Evolutionary conservation across 768 basidiomycete genomes (phyloP).

Genomic region (Psilocybe sp.): DNA sequence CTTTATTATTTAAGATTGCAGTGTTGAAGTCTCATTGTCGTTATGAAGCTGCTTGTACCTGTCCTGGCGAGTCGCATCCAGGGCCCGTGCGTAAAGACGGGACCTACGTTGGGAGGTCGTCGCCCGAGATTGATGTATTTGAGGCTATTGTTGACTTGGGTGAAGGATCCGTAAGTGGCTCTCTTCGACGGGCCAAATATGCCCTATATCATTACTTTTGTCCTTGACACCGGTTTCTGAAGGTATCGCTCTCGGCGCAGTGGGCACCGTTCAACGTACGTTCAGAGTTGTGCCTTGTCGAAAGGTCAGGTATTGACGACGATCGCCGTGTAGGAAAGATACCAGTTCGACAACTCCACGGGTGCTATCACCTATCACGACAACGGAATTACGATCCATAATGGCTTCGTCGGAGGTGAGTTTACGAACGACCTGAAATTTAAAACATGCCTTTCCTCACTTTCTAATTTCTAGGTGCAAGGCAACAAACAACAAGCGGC

Average conservation of each 20-base stretch:
- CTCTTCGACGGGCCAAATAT: too few species aligned
- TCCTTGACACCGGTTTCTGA: too few species aligned
- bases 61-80: constrained; percentile 41
- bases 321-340: neutral
- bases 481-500: constrained; percentile 74
- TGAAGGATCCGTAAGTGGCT: constrained; percentile 15
- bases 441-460: too few species aligned
- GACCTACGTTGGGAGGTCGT: constrained; percentile 57
- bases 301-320: too few species aligned
- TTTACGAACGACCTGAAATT: too few species aligned
- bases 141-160: constrained; percentile 45
- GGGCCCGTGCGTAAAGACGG: constrained; percentile 44
- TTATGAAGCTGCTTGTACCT: constrained; percentile 35
- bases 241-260: constrained; percentile 48
- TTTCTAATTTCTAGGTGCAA: constrained; percentile 25
- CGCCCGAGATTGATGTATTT: constrained; percentile 72
- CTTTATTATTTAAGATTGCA: neutral
- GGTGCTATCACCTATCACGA: constrained; percentile 2
- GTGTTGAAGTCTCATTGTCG: neutral
- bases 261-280: constrained; percentile 60
- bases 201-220: too few species aligned
- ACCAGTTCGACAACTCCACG: neutral
- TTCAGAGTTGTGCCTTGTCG: neutral
- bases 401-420: constrained; percentile 4
- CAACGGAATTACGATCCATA: neutral